Evolutionary conservation across 768 basidiomycete genomes (phyloP).

Genomic region (Pleurotus giganteus): DNA sequence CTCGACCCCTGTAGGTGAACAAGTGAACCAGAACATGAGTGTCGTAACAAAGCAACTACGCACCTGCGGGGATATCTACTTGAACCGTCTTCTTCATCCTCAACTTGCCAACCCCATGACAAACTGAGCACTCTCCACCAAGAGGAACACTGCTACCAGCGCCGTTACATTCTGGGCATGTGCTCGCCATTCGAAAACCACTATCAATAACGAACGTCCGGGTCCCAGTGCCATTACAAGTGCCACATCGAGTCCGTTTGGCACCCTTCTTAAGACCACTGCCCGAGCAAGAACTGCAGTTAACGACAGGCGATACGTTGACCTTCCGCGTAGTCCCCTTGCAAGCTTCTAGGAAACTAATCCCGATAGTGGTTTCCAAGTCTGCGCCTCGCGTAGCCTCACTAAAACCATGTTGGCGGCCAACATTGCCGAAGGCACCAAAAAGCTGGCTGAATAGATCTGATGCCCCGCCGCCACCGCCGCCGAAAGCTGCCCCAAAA

Average conservation of each 20-base stretch:
- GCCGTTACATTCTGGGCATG: slow-evolving; percentile 82
- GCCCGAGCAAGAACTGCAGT: slow-evolving; percentile 84
- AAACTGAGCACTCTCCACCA: slow-evolving; percentile 73
- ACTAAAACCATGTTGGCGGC: slow-evolving; percentile 39
- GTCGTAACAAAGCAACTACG: slow-evolving; percentile 25
- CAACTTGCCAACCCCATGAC: slow-evolving; percentile 87
- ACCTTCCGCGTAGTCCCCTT: slow-evolving; percentile 80
- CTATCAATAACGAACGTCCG: slow-evolving; percentile 87
- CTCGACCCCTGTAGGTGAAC: slow-evolving; percentile 67
- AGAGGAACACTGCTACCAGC: slow-evolving; percentile 78
- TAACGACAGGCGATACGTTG: slow-evolving; percentile 74
- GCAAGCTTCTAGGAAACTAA: slow-evolving; percentile 94
- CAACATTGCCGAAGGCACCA: slow-evolving; percentile 57
- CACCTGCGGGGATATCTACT: slow-evolving; percentile 85
- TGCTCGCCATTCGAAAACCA: slow-evolving; percentile 97
- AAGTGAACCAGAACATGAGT: slow-evolving; percentile 4
- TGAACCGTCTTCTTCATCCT: slow-evolving; percentile 73
- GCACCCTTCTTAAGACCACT: slow-evolving; percentile 85
- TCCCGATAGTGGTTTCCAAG: slow-evolving; percentile 69
- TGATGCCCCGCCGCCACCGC: slow-evolving; percentile 41
- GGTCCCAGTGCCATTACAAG: slow-evolving; percentile 86
- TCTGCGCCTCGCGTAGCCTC: slow-evolving; percentile 68
- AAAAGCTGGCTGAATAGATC: slow-evolving; percentile 90
- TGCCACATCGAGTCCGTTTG: slow-evolving; percentile 72
- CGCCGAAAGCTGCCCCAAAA: slow-evolving; percentile 60